phyloP scores from a whole-genome alignment of 2,329 filamentous ascomycete species.

The Amesomyces nigricolor region DNA sequence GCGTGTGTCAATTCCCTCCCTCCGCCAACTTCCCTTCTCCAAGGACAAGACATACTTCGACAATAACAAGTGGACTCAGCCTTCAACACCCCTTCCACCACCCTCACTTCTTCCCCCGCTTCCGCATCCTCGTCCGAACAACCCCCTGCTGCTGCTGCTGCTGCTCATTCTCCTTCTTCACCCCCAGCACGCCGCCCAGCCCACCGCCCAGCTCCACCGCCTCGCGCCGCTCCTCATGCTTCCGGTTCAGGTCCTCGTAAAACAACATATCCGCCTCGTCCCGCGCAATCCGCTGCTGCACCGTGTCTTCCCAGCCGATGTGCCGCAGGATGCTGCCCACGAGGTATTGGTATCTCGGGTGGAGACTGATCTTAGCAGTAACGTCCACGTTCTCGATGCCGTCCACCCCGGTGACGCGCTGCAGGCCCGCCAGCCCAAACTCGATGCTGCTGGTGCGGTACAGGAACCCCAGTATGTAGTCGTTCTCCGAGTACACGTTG shows the following conservation, averaged over 20 bases:
- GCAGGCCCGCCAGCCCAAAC: conserved; percentile 77
- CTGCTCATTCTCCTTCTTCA: conserved; percentile 15
- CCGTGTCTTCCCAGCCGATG: conserved; percentile 64
- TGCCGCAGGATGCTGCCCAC: conserved; percentile 61
- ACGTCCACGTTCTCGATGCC: conserved; percentile 64
- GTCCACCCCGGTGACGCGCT: conserved; percentile 62
- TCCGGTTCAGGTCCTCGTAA: conserved; percentile 27
- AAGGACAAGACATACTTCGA: neutral
- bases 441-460: conserved; percentile 79
- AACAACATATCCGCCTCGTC: conserved; percentile 30
- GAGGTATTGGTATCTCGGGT: conserved; percentile 64
- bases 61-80: neutral
- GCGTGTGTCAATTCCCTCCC: neutral
- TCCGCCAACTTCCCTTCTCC: neutral
- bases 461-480: conserved; percentile 82
- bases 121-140: conserved; percentile 24
- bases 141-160: conserved; percentile 13
- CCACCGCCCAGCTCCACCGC: conserved; percentile 17
- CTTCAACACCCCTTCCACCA: neutral
- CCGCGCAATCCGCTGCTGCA: conserved; percentile 34
- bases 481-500: conserved; percentile 83
- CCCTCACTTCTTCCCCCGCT: conserved; percentile 24
- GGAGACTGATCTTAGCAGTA: conserved; percentile 59
- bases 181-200: conserved; percentile 1
- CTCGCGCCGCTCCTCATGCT: conserved; percentile 25